Conservation (phyloP, 225 moss, liverwort and hornwort genomes). For the Ulota crispa region DNA sequence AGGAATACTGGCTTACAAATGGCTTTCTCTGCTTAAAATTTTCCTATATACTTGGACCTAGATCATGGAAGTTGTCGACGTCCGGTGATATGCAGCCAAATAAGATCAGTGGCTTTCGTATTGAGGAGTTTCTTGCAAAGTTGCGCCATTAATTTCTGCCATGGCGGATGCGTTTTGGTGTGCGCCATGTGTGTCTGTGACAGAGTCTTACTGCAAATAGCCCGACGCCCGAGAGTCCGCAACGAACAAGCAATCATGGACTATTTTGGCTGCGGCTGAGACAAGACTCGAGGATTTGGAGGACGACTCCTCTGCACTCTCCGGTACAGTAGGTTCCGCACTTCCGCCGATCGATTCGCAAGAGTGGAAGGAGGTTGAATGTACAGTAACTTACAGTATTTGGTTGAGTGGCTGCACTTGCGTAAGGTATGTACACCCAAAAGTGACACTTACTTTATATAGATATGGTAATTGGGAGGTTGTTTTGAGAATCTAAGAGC, state of each 20-base stretch:
- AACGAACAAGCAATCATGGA: constrained; percentile 17
- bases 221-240: constrained; percentile 15
- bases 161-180: constrained; percentile 20
- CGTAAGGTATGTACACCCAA: too few relatives aligned
- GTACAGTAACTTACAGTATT: too few relatives aligned
- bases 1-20: neutral
- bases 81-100: neutral
- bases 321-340: neutral
- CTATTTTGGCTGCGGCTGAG: constrained; percentile 15
- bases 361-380: neutral
- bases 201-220: constrained; percentile 38
- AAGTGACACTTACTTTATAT: too few relatives aligned
- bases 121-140: constrained; percentile 19
- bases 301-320: constrained; percentile 17
- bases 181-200: constrained; percentile 37
- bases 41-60: neutral
- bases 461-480: too few relatives aligned
- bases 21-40: neutral
- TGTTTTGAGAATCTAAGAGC: too few relatives aligned
- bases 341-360: constrained; percentile 16
- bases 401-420: neutral
- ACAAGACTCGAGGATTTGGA: constrained; percentile 29
- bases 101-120: neutral
- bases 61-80: neutral
- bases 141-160: constrained; percentile 36